Evolutionary conservation across 2,329 filamentous ascomycete species (phyloP), one percentile per base, ranked within the genome.

Genomic region (Niveomyces coronatus): DNA sequence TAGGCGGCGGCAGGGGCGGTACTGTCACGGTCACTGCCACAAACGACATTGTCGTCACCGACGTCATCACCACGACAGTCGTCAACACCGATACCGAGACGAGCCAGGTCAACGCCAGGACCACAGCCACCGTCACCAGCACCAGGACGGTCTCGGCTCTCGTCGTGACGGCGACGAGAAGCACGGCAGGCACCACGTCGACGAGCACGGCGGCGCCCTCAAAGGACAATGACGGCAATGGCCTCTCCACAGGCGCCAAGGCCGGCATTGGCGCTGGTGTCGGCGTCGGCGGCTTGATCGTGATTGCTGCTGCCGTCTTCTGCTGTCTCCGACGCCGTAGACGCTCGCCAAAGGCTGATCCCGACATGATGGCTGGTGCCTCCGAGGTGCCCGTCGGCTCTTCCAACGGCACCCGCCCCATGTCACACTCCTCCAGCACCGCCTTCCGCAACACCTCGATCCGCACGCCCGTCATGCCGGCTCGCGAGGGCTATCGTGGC

Each of bases 241-340:
- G 48, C 9, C 53, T 66, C 9, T 60, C 58, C 2, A 61, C 55
- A 6, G 63, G 62, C 19, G 63, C 62, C 43, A 64, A 65, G 56
- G 60, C 59, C 30, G 63, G 63, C 38, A 66, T 66, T 26, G 63
- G 63, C 37, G 57, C 56, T 16, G 63, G 59, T 35, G 57, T 52
- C 14, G 62, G 55, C 43, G 49, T 62, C 16, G 63, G 45, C 36
- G 63, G 49, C 15, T 51, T 64, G 9, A 43, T 51, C 24, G n/a
- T 61, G 39, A 39, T 62, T 31, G 53, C 40, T 30, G 49, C 42
- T 15, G 39, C 54, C 31, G 23, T 53, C 29, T 57, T 53, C 47
- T 52, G 55, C 46, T 53, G 52, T 43, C 37, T 56, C 40, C 20
- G 37, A 39, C 54, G 60, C 42, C 50, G 54, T 44, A 49, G 49